Base-by-base conservation (phyloP, 306 rosid genomes). In the Cucurbita ficifolia region DNA sequence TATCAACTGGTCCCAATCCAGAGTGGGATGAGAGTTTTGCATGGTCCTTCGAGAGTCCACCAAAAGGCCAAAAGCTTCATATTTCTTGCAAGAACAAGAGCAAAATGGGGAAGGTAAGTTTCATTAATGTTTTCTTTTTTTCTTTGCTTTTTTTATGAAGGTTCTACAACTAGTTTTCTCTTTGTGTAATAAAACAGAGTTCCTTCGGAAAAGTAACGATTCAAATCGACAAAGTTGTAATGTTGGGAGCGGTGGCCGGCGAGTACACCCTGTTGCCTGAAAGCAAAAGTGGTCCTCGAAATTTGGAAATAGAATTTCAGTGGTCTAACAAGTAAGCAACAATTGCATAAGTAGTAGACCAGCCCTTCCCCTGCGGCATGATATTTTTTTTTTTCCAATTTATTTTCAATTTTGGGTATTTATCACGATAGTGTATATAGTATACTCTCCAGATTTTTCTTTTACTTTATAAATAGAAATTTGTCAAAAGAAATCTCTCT, bases 81-180 rank as follows among this genome's bases (percentile, higher is more conserved):
- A 95, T 95, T 83, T 91, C 99, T 54, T 95, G 99, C 88, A 95
- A 95, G 87, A 95, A 91, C 78, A 95, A 95, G 80, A 95, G 99
- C 96, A 95, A 95, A 85, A 85, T 95, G 90, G 99, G 97, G 76
- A 95, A 91, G 96, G 99, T 89, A 86, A 79, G 8, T 45, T 22
- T 42, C 8, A 13, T 48, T 39, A 19, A 55, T 22, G 0, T n/a
- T 16, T 13, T 14, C 18, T 19, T 24, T 55, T 8, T 48, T 0
- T 12, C 29, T 24, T 24, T 24, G 29, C 2, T 8, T 2, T 40
- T 49, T 33, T 21, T 17, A 19, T 19, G 48, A 62, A 10, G 33
- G 29, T 72, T 4, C 33, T 18, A 14, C 19, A 38, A 55, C 70
- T 64, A 73, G 65, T 38, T 65, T 75, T 35, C 68, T 16, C 17